These are phyloP conservation scores for Gossypium ekmanianum DNA, from an alignment of 345 rosid genomes.

Conservation along the genomic window DNA sequence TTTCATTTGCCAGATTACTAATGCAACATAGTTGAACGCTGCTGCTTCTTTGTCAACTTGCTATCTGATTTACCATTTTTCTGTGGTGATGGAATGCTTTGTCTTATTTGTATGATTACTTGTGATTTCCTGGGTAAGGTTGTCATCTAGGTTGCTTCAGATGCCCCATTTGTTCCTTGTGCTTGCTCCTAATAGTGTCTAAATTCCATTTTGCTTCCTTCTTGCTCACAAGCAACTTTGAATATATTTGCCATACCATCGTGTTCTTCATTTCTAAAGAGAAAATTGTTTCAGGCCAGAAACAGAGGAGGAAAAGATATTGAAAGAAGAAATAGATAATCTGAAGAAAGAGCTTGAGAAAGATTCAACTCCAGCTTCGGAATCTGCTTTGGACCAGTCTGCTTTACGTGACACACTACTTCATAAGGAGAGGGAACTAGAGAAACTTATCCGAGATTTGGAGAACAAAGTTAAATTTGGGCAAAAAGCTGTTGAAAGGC, in stretches of 20 bases:
- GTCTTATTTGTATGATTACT: background rate
- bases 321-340: conserved; percentile 64
- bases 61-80: conserved; percentile 5
- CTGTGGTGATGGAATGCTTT: background rate
- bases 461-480: conserved; percentile 83
- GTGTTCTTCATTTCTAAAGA: background rate
- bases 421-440: conserved; percentile 68
- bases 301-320: conserved; percentile 67
- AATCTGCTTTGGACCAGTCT: conserved; percentile 31
- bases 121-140: background rate
- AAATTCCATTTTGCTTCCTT: background rate
- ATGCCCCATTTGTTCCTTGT: background rate
- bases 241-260: background rate
- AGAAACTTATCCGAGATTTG: conserved; percentile 52
- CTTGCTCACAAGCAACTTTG: background rate
- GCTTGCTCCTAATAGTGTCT: background rate
- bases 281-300: conserved; percentile 60
- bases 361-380: conserved; percentile 32
- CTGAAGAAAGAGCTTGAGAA: conserved; percentile 47
- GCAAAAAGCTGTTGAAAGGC: conserved; percentile 66
- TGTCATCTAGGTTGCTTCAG: background rate
- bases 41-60: background rate
- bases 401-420: conserved; percentile 36
- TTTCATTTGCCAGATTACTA: background rate
- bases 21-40: background rate